Evolutionary conservation across 768 basidiomycete genomes (phyloP), one percentile per base, ranked within the genome.

Genomic region (Amyloporia xantha): DNA sequence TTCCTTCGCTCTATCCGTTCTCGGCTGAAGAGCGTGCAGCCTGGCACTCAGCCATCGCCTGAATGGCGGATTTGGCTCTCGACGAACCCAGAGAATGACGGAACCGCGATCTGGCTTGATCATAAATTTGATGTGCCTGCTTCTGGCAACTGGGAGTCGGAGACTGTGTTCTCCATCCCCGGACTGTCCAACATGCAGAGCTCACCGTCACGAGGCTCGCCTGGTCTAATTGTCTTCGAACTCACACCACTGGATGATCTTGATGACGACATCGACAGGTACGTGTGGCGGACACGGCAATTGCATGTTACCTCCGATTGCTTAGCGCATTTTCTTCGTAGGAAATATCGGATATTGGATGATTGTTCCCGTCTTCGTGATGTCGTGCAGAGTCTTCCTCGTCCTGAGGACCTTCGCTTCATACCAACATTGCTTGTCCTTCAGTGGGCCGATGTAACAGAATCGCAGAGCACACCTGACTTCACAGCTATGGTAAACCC

Each of bases 21-120:
- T 37, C 71, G 68, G 39, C 58, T 80, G 19, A 62, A 57, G 40
- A 62, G 62, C n/a, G 60, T 55, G 23, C 48, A 52, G 2, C 53
- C 68, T 12, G 54, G 51, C 20, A 50, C 15, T 47, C 57, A 28
- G 37, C 44, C 51, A 26, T 63, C 60, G 3, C 62, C 68, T 48
- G 66, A 76, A 5, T 88, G 84, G 82, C 71, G 73, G 21, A 63
- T 79, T 33, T 89, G 86, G 87, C 60, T 90, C n/a, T 86, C 86
- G 2, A 70, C 79, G 57, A 88, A 89, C 58, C 77, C 79, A 11
- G 81, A 81, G 49, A 79, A 73, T 55, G 85, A 88, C 56, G 78
- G 77, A 17, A 89, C 86, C 6, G 85, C 86, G 2, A 86, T 88
- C 33, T 90, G 87, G 87, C 57, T 89, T 36, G 81, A 88, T 58